Percentiles rank a stretch among this genome's conserved stretches.
Conservation (phyloP, 1,284 basidiomycete species). For the Gomphus bonarii region DNA sequence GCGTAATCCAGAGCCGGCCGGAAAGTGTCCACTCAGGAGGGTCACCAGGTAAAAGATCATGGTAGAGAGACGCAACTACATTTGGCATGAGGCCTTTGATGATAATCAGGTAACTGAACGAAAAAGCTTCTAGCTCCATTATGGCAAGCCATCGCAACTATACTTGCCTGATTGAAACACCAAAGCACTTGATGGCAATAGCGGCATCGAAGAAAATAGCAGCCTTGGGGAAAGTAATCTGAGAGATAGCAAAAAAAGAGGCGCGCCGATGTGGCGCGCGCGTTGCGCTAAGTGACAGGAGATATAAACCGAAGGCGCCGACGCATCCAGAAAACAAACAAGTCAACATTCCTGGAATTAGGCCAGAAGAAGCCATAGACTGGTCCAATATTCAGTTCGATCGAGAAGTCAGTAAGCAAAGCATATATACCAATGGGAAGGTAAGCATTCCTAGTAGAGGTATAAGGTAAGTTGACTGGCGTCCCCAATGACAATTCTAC, state of each 20-base stretch:
- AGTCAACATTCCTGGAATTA: constrained; percentile 81
- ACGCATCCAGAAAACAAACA: constrained; percentile 80
- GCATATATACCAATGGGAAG: constrained; percentile 55
- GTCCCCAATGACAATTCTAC: not conserved
- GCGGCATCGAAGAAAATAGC: constrained; percentile 86
- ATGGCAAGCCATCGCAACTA: constrained; percentile 13
- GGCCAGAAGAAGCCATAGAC: constrained; percentile 78
- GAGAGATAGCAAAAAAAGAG: constrained; percentile 82
- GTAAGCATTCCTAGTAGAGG: constrained; percentile 78
- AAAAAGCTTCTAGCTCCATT: constrained; percentile 6
- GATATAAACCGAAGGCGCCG: constrained; percentile 81
- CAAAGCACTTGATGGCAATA: constrained; percentile 95
- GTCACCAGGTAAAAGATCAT: constrained; percentile 57
- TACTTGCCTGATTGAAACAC: constrained; percentile 82
- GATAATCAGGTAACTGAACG: constrained; percentile 77
- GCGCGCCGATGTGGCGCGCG: constrained; percentile 62
- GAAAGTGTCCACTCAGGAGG: constrained; percentile 70
- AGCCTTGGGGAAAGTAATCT: constrained; percentile 77
- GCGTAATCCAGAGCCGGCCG: constrained; percentile 73
- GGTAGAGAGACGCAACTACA: constrained; percentile 79
- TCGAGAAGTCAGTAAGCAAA: not conserved
- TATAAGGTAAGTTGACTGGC: constrained; percentile 6
- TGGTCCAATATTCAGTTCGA: constrained; percentile 20
- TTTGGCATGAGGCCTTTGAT: constrained; percentile 92
- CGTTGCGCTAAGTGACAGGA: constrained; percentile 82